Percentiles rank a stretch among this genome's conserved stretches.
Conservation (phyloP, 106 monocot genomes). For the Chionographis japonica region DNA sequence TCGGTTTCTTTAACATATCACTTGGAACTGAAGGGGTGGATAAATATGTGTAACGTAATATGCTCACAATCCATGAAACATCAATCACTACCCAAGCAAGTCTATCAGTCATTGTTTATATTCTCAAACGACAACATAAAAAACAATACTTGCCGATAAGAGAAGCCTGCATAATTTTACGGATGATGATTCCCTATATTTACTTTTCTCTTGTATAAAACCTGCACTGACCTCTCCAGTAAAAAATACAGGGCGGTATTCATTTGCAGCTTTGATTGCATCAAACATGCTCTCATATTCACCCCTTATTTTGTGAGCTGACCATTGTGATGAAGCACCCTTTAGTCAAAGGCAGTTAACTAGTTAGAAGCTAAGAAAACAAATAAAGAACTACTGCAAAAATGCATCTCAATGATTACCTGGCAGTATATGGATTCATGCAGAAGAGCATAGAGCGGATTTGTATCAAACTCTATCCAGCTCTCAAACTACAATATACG, state of each 20-base stretch:
- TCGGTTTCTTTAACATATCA: too few species aligned
- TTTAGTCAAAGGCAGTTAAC: conserved; percentile 16
- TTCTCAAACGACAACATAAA: too few species aligned
- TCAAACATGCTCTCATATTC: conserved; percentile 65
- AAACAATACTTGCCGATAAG: background rate
- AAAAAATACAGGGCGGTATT: conserved; percentile 76
- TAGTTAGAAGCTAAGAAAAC: background rate
- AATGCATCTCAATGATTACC: conserved; percentile 18
- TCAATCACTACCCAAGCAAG: too few species aligned
- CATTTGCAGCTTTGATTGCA: conserved; percentile 69
- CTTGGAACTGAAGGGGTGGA: too few species aligned
- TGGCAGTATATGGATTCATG: conserved; percentile 96
- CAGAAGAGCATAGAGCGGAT: conserved; percentile 91
- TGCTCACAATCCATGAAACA: too few species aligned
- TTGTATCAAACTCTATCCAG: conserved; percentile 84
- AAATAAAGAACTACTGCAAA: background rate
- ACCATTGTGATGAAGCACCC: conserved; percentile 91
- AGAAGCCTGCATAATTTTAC: background rate
- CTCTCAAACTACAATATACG: conserved; percentile 70
- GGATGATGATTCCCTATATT: background rate
- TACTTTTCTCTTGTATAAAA: background rate
- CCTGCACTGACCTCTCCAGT: conserved; percentile 79
- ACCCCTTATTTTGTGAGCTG: conserved; percentile 71
- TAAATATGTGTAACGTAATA: too few species aligned
- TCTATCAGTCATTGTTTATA: too few species aligned